These are phyloP conservation scores for Candida pseudofarinosa DNA, from an alignment of 805 yeast species.

Conservation along the genomic window DNA sequence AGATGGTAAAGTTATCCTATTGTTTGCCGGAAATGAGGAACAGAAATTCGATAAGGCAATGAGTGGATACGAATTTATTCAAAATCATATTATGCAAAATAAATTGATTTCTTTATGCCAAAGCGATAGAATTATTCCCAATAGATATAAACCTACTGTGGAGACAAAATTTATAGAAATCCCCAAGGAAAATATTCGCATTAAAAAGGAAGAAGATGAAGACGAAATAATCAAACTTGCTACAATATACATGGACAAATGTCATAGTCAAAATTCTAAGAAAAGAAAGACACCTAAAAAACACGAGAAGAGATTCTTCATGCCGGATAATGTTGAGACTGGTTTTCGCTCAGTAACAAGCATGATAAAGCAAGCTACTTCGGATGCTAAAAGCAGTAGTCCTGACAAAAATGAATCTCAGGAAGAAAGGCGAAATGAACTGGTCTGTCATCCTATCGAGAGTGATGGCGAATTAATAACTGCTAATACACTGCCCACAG, in stretches of 20 bases:
- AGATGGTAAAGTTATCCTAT: constrained; percentile 73
- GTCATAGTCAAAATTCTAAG: constrained; percentile 10
- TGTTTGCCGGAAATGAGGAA: constrained; percentile 76
- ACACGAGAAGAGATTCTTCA: constrained; percentile 47
- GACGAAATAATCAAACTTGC: constrained; percentile 69
- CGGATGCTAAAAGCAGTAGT: neutral
- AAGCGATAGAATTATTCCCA: constrained; percentile 70
- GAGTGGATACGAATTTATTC: constrained; percentile 78
- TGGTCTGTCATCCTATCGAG: neutral
- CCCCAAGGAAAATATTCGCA: constrained; percentile 64
- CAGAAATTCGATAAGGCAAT: constrained; percentile 77
- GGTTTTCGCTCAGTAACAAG: constrained; percentile 56
- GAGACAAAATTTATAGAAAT: constrained; percentile 55
- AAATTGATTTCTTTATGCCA: constrained; percentile 39
- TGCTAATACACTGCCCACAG: neutral
- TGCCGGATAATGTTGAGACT: constrained; percentile 69
- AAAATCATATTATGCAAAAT: constrained; percentile 56
- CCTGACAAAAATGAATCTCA: neutral
- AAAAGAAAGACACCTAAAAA: constrained; percentile 12
- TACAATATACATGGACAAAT: constrained; percentile 50
- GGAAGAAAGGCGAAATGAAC: neutral
- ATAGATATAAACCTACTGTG: constrained; percentile 49
- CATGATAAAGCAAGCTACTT: constrained; percentile 28
- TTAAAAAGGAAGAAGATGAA: constrained; percentile 52
- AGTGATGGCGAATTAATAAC: neutral